A percentile compares a stretch with the other conserved stretches of the same genome.
Conservation (phyloP, 2,329 filamentous ascomycete species). For the Seiridium unicorne region DNA sequence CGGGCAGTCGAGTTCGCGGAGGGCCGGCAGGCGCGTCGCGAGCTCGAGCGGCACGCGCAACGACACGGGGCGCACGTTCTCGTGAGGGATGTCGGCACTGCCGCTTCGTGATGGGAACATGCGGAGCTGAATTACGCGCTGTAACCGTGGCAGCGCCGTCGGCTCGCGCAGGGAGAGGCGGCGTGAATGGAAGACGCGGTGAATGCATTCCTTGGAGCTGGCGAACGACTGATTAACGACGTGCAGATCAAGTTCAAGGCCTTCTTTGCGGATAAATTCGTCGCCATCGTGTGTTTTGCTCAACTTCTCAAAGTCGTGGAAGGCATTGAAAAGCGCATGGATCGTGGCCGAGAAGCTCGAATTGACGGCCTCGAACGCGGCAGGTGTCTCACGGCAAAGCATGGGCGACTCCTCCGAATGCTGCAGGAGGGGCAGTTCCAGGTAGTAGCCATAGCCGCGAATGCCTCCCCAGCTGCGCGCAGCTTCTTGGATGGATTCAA, state of each 20-base stretch:
- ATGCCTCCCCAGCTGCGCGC: neutral
- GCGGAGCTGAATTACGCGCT: neutral
- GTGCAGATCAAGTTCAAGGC: neutral
- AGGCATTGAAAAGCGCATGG: neutral
- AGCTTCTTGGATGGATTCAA: neutral
- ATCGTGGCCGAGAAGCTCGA: neutral
- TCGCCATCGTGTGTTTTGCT: neutral
- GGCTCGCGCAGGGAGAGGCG: slow-evolving; percentile 7
- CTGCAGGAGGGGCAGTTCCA: neutral
- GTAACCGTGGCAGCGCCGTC: slow-evolving; percentile 2
- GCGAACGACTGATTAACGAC: slow-evolving; percentile 9
- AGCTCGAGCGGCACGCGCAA: slow-evolving; percentile 13
- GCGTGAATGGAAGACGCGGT: slow-evolving; percentile 12
- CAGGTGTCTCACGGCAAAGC: neutral
- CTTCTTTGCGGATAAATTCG: neutral
- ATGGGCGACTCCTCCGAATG: neutral
- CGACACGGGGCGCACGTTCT: slow-evolving; percentile 7
- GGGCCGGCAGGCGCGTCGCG: slow-evolving; percentile 12
- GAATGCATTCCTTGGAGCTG: slow-evolving; percentile 21
- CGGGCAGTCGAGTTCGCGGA: slow-evolving; percentile 16
- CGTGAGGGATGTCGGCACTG: neutral
- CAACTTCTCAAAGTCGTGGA: neutral
- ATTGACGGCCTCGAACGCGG: neutral
- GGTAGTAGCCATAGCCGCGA: neutral
- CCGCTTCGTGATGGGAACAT: neutral